Evolutionary conservation across 768 basidiomycete genomes (phyloP).

Genomic region (Guyanaporus albipodus): DNA sequence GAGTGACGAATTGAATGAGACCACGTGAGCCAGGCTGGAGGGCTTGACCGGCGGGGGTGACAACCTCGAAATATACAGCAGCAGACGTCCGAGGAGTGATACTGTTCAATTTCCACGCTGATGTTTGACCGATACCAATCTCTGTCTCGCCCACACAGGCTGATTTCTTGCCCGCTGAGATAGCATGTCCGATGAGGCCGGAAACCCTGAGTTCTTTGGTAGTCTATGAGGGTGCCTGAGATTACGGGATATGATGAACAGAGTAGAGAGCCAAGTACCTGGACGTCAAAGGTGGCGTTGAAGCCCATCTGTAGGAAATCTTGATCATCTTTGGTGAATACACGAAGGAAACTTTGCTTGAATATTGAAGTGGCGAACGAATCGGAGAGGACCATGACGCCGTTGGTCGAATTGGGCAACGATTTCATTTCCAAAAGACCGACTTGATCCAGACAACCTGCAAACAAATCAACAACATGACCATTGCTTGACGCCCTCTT

Average conservation of each 20-base stretch:
- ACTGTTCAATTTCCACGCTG: slow-evolving; percentile 95
- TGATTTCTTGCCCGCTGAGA: slow-evolving; percentile 96
- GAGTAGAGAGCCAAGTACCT: slow-evolving; percentile 46
- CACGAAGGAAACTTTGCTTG: slow-evolving; percentile 94
- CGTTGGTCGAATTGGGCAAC: slow-evolving; percentile 92
- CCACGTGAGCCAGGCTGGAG: slow-evolving; percentile 87
- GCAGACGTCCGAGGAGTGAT: slow-evolving; percentile 84
- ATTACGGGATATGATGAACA: background rate
- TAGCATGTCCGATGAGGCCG: slow-evolving; percentile 95
- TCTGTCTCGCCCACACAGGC: slow-evolving; percentile 97
- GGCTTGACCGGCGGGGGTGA: slow-evolving; percentile 93
- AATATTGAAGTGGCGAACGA: slow-evolving; percentile 98
- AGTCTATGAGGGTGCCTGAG: slow-evolving; percentile 49
- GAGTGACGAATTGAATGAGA: slow-evolving; percentile 96
- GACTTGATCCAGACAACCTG: slow-evolving; percentile 97
- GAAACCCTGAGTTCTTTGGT: slow-evolving; percentile 99
- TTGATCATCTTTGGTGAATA: slow-evolving; percentile 90
- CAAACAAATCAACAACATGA: slow-evolving; percentile 92
- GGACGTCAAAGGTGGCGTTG: slow-evolving; percentile 98
- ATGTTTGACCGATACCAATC: slow-evolving; percentile 97
- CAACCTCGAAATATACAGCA: slow-evolving; percentile 97
- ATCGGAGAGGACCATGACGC: slow-evolving; percentile 92
- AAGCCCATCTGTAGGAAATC: slow-evolving; percentile 96
- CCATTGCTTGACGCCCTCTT: slow-evolving; percentile 93
- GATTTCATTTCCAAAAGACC: slow-evolving; percentile 98